These are phyloP conservation scores for Corylus heterophylla DNA, from an alignment of 306 rosid species.

Conservation along the genomic window DNA sequence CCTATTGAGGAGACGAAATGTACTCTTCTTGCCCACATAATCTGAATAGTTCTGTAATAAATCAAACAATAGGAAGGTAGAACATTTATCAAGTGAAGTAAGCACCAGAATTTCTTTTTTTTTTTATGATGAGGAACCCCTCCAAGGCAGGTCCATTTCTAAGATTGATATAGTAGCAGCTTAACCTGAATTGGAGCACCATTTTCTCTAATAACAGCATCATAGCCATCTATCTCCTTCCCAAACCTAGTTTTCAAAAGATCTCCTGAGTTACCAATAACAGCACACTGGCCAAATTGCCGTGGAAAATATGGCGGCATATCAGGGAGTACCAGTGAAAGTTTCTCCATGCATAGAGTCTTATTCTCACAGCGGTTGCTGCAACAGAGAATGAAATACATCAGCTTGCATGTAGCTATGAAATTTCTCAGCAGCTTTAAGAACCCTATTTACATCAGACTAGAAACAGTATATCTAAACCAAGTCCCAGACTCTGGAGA, in stretches of 20 bases:
- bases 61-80: conserved; percentile 24
- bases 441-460: conserved; percentile 1
- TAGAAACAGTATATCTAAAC: background rate
- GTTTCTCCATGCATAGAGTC: conserved; percentile 80
- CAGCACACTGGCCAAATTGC: conserved; percentile 94
- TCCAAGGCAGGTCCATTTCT: too few species aligned
- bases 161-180: conserved; percentile 18
- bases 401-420: background rate
- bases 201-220: conserved; percentile 91
- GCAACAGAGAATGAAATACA: conserved; percentile 37
- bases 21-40: conserved; percentile 80
- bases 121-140: too few species aligned
- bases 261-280: conserved; percentile 96
- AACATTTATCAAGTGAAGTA: conserved; percentile 12
- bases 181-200: conserved; percentile 89
- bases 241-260: conserved; percentile 92
- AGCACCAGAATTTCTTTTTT: conserved; percentile 6
- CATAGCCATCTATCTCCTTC: conserved; percentile 79
- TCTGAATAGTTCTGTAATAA: conserved; percentile 73
- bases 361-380: conserved; percentile 81
- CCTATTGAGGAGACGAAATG: conserved; percentile 93
- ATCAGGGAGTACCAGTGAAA: conserved; percentile 90
- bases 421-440: background rate
- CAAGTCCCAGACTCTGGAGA: conserved; percentile 13
- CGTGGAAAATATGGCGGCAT: conserved; percentile 81